Conservation (phyloP, 2,329 filamentous ascomycete species). For the Pseudocercospora fijiensis region DNA sequence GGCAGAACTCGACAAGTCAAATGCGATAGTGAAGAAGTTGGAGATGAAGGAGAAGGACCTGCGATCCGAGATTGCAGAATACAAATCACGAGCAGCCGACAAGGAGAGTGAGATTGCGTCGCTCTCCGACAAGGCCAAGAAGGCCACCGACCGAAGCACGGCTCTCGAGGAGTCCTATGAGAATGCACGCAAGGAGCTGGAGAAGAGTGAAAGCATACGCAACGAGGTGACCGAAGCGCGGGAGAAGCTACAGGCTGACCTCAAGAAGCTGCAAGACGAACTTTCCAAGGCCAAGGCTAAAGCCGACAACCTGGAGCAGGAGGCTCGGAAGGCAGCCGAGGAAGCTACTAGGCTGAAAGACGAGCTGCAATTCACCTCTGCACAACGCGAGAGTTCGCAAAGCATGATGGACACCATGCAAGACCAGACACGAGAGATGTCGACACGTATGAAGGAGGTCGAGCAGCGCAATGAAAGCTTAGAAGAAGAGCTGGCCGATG, state of each 20-base stretch:
- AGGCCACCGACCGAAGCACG: slow-evolving; percentile 68
- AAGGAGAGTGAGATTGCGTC: slow-evolving; percentile 75
- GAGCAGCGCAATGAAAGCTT: slow-evolving; percentile 77
- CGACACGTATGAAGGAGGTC: slow-evolving; percentile 87
- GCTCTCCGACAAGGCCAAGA: slow-evolving; percentile 73
- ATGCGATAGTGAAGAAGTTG: slow-evolving; percentile 66
- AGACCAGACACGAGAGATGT: slow-evolving; percentile 84
- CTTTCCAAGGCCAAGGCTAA: slow-evolving; percentile 56
- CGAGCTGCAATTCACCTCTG: slow-evolving; percentile 78
- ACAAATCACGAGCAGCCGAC: slow-evolving; percentile 69
- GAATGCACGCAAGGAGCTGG: slow-evolving; percentile 71
- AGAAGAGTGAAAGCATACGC: slow-evolving; percentile 74
- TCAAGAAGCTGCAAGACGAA: slow-evolving; percentile 71
- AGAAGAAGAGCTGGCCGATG: slow-evolving; percentile 88
- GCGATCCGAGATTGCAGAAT: slow-evolving; percentile 67
- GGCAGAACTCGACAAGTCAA: slow-evolving; percentile 67
- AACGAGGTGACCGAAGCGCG: slow-evolving; percentile 71
- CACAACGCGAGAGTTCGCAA: slow-evolving; percentile 82
- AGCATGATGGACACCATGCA: slow-evolving; percentile 87
- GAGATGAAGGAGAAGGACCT: slow-evolving; percentile 82
- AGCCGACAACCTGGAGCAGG: slow-evolving; percentile 72
- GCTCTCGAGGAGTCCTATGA: slow-evolving; percentile 78
- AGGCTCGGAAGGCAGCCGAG: slow-evolving; percentile 64
- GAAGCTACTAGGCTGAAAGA: slow-evolving; percentile 70
- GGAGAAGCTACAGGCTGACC: slow-evolving; percentile 69